These are phyloP conservation scores for Naganishia onofrii DNA, from an alignment of 768 basidiomycete genomes.

Conservation along the genomic window DNA sequence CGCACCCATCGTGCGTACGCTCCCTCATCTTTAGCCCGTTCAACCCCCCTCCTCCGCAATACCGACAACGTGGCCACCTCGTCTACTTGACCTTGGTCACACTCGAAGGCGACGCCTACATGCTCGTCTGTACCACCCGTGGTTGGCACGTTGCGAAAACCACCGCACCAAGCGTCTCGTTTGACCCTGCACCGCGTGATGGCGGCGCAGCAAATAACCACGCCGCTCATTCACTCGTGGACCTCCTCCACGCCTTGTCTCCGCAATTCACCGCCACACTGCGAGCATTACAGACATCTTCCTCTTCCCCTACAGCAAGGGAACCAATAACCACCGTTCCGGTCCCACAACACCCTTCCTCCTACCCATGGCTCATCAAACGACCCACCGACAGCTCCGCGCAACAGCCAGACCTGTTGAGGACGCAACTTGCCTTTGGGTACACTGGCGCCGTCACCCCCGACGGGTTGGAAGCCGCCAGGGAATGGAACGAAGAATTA, in stretches of 20 bases:
- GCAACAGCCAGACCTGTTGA: constrained; percentile 48
- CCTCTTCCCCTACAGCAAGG: constrained; percentile 35
- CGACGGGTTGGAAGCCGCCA: constrained; percentile 52
- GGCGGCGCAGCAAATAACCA: constrained; percentile 36
- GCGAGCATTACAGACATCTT: constrained; percentile 29
- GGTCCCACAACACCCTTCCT: constrained; percentile 53
- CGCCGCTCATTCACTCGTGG: constrained; percentile 53
- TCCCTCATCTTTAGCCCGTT: constrained; percentile 53
- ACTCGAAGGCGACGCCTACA: constrained; percentile 54
- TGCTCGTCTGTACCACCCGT: constrained; percentile 52
- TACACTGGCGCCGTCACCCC: constrained; percentile 52
- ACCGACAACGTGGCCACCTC: constrained; percentile 54
- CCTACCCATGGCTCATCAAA: constrained; percentile 53
- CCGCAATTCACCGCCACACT: constrained; percentile 51
- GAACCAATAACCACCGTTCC: constrained; percentile 52
- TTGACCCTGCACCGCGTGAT: constrained; percentile 53
- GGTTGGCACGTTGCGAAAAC: constrained; percentile 55
- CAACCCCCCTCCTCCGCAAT: constrained; percentile 55
- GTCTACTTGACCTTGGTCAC: constrained; percentile 54
- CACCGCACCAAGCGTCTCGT: constrained; percentile 45
- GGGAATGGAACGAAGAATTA: constrained; percentile 58
- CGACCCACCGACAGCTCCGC: constrained; percentile 37
- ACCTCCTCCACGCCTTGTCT: constrained; percentile 53
- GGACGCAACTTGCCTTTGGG: constrained; percentile 55
- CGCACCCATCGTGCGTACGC: constrained; percentile 46